Evolutionary conservation across 768 basidiomycete genomes (phyloP).

Genomic region (Daedalea quercina): DNA sequence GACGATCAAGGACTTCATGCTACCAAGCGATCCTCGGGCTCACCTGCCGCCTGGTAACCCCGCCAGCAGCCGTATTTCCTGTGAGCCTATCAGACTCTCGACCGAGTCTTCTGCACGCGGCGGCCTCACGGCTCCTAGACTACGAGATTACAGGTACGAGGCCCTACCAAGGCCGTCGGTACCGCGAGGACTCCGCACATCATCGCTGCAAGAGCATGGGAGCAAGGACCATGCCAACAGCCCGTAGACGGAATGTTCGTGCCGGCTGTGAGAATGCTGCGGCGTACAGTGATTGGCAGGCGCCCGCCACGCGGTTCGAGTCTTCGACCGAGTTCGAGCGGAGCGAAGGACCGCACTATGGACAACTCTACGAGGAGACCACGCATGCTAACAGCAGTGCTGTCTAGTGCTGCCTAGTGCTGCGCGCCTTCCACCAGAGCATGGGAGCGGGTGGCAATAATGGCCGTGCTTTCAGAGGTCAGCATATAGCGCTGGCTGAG

Average conservation of each 20-base stretch:
- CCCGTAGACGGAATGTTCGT: background rate
- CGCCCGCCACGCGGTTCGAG: background rate
- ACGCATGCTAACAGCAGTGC: too few relatives aligned
- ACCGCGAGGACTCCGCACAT: background rate
- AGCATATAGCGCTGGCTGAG: too few relatives aligned
- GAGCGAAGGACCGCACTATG: too few relatives aligned
- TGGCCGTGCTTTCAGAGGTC: too few relatives aligned
- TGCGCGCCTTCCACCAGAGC: too few relatives aligned
- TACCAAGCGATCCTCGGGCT: too few relatives aligned
- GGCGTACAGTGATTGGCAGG: background rate
- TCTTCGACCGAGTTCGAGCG: background rate
- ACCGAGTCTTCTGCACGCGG: background rate
- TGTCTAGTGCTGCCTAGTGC: too few relatives aligned
- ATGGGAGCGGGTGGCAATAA: too few relatives aligned
- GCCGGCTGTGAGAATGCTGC: background rate
- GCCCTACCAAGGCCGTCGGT: background rate
- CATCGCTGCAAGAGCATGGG: background rate
- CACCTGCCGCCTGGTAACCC: background rate
- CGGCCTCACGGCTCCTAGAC: background rate
- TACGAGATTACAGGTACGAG: background rate
- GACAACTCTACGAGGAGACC: too few relatives aligned
- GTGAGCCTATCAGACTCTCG: background rate
- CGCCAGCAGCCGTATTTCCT: too few relatives aligned
- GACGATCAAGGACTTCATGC: background rate
- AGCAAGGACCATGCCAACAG: background rate